These are phyloP conservation scores for Naganishia antarctica DNA, from an alignment of 768 basidiomycete genomes.

Conservation along the genomic window DNA sequence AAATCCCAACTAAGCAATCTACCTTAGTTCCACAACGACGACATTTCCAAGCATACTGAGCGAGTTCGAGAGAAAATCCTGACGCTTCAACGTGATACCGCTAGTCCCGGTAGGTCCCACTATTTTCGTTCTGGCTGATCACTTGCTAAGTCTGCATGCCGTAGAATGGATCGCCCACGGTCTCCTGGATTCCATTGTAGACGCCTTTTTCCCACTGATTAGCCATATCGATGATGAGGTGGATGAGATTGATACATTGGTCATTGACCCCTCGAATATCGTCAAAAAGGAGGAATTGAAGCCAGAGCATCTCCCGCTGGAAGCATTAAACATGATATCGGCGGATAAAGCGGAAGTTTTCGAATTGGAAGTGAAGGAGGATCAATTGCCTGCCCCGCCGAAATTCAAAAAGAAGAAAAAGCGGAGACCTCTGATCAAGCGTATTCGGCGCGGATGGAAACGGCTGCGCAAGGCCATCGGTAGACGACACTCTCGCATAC, in stretches of 20 bases:
- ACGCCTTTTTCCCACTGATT: slow-evolving; percentile 75
- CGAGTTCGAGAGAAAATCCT: slow-evolving; percentile 68
- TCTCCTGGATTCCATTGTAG: slow-evolving; percentile 85
- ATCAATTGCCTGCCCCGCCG: not conserved
- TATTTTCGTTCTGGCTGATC: slow-evolving; percentile 2
- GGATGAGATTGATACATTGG: slow-evolving; percentile 66
- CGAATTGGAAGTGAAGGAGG: slow-evolving; percentile 8
- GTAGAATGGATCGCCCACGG: slow-evolving; percentile 92
- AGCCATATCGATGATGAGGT: slow-evolving; percentile 77
- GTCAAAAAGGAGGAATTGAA: slow-evolving; percentile 5
- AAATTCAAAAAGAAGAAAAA: slow-evolving; percentile 23
- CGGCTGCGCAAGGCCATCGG: not conserved
- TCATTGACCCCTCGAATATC: slow-evolving; percentile 51
- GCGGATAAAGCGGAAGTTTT: not conserved
- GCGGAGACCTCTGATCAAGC: not conserved
- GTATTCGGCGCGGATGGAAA: slow-evolving; percentile 10
- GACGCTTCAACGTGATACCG: slow-evolving; percentile 57
- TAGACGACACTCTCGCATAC: not conserved
- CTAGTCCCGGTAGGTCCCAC: slow-evolving; percentile 47
- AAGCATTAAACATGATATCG: slow-evolving; percentile 13
- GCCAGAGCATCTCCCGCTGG: slow-evolving; percentile 9
- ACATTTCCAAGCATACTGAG: slow-evolving; percentile 79
- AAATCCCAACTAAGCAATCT: not conserved
- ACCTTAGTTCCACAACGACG: slow-evolving; percentile 78
- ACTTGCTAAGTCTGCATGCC: not conserved